These are phyloP conservation scores for Pezizomycotina sp. DNA, from an alignment of 2,329 filamentous ascomycete species.

Conservation along the genomic window DNA sequence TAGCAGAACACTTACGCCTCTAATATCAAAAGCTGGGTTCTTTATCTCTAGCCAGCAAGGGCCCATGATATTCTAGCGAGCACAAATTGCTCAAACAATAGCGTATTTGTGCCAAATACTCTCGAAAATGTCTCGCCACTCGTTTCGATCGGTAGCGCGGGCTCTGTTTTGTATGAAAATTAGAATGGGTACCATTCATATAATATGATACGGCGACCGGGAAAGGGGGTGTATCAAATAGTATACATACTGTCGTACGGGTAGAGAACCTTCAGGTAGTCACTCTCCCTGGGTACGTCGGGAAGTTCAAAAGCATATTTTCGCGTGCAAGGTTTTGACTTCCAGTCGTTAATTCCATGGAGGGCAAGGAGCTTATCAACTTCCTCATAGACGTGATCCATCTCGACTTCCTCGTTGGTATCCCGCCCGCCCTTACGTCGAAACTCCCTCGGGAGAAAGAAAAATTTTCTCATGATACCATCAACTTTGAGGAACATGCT, in stretches of 20 bases:
- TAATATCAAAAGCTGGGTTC: slow-evolving; percentile 62
- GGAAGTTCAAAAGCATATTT: slow-evolving; percentile 94
- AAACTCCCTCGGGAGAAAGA: slow-evolving; percentile 66
- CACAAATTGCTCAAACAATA: slow-evolving; percentile 94
- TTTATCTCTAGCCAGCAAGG: slow-evolving; percentile 93
- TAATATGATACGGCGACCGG: neutral
- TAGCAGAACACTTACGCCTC: no score
- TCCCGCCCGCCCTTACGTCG: slow-evolving; percentile 42
- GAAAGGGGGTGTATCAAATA: neutral
- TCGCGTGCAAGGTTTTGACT: slow-evolving; percentile 74
- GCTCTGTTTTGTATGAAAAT: slow-evolving; percentile 34
- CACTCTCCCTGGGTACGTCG: slow-evolving; percentile 68
- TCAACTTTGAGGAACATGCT: slow-evolving; percentile 95
- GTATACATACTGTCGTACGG: slow-evolving; percentile 56
- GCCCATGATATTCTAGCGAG: slow-evolving; percentile 99
- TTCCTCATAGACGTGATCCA: slow-evolving; percentile 80
- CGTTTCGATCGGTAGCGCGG: slow-evolving; percentile 50
- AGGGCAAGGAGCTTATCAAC: slow-evolving; percentile 77
- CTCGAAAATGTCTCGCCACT: slow-evolving; percentile 82
- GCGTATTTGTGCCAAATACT: slow-evolving; percentile 83
- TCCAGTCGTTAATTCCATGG: slow-evolving; percentile 73
- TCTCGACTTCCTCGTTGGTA: slow-evolving; percentile 62
- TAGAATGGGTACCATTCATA: neutral
- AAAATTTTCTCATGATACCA: slow-evolving; percentile 82
- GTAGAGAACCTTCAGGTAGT: slow-evolving; percentile 93